Percentiles rank a stretch among this genome's conserved stretches.
Evolutionary conservation across 352 stramenopile genomes (phyloP).

Genomic region (Globisporangium echinulatum): DNA sequence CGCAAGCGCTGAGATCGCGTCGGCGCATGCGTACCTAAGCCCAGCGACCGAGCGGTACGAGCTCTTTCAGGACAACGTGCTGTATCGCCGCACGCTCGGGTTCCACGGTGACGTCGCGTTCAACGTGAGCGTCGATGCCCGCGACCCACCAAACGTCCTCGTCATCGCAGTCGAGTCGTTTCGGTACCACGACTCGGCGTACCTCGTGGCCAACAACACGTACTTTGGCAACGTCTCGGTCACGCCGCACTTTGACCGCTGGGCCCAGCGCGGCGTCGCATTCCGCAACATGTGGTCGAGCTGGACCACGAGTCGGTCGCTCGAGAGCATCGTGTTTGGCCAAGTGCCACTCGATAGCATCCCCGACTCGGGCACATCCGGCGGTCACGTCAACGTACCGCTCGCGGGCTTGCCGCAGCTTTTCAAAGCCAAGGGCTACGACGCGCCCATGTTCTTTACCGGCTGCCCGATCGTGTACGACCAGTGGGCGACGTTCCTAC

Average conservation of each 20-base stretch:
- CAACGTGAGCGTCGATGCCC: constrained; percentile 24
- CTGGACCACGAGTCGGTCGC: constrained; percentile 45
- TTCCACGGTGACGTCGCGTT: constrained; percentile 40
- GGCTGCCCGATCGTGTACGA: constrained; percentile 41
- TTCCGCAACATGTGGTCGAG: constrained; percentile 61
- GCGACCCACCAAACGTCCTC: constrained; percentile 40
- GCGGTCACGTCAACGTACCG: constrained; percentile 19
- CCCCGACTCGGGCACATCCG: constrained; percentile 26
- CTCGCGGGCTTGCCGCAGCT: constrained; percentile 41
- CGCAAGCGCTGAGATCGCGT: constrained; percentile 13
- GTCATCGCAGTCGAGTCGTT: constrained; percentile 52
- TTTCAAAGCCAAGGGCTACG: constrained; percentile 43
- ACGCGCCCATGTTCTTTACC: constrained; percentile 32
- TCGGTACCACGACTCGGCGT: constrained; percentile 42
- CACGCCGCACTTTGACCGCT: constrained; percentile 44
- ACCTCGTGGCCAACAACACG: constrained; percentile 31
- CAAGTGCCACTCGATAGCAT: constrained; percentile 42
- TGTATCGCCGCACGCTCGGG: constrained; percentile 31
- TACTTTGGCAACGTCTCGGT: constrained; percentile 31
- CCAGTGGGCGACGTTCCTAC: constrained; percentile 40
- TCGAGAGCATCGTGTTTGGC: constrained; percentile 48
- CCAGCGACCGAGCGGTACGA: constrained; percentile 32
- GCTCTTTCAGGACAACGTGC: constrained; percentile 28
- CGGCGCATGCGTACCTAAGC: constrained; percentile 21
- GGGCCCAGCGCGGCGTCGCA: constrained; percentile 35